Evolutionary conservation across 768 basidiomycete species (phyloP).

Genomic region (Boletus reticuloceps): DNA sequence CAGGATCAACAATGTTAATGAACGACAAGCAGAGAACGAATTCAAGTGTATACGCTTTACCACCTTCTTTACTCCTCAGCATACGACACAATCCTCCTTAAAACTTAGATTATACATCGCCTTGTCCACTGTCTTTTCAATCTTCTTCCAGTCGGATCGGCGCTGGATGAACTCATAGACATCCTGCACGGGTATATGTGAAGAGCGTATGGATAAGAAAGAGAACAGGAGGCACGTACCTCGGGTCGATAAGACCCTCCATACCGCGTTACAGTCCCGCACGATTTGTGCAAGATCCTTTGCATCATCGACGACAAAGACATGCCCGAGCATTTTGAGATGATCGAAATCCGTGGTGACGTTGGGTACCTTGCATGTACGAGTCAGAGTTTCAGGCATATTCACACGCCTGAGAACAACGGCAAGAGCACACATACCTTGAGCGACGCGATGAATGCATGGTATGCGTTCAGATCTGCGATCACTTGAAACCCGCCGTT

Average conservation of each 20-base stretch:
- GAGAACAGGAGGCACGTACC: constrained; percentile 41
- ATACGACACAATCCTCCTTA: constrained; percentile 81
- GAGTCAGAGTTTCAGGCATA: background rate
- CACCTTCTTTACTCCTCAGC: constrained; percentile 15
- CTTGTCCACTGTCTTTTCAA: constrained; percentile 94
- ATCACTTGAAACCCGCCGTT: constrained; percentile 95
- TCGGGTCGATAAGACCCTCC: constrained; percentile 94
- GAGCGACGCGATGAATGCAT: constrained; percentile 82
- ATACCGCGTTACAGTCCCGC: constrained; percentile 89
- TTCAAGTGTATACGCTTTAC: too few relatives aligned
- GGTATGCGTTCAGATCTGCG: constrained; percentile 92
- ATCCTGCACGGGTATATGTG: constrained; percentile 46
- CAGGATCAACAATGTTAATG: too few relatives aligned
- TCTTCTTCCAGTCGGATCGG: constrained; percentile 97
- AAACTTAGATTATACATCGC: constrained; percentile 93
- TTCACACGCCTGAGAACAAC: background rate
- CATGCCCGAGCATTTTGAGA: constrained; percentile 96
- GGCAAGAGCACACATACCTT: constrained; percentile 47
- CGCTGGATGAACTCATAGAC: constrained; percentile 96
- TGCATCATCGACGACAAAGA: constrained; percentile 93
- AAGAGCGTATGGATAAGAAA: background rate
- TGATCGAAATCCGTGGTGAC: constrained; percentile 89
- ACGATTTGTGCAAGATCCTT: constrained; percentile 97
- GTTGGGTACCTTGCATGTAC: constrained; percentile 53
- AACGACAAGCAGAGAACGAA: too few relatives aligned